Percentiles rank a stretch among this genome's conserved stretches.
phyloP scores from a whole-genome alignment of 2,329 filamentous ascomycete species.

The Ophiostoma sp. region DNA sequence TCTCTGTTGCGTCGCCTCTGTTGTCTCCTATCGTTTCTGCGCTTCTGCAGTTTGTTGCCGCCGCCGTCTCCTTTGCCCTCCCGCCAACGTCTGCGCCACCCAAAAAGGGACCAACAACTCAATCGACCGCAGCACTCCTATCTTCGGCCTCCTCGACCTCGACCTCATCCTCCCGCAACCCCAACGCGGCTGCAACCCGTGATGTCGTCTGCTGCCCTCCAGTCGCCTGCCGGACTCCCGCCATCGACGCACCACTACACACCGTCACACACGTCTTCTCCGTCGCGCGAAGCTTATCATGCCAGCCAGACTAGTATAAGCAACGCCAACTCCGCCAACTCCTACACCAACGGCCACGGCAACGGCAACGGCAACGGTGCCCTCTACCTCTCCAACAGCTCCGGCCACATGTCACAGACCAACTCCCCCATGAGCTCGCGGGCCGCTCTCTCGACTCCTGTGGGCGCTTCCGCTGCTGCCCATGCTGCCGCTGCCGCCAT shows the following conservation, averaged over 20 bases:
- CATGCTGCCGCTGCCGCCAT: conserved; percentile 30
- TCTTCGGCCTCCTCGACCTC: background rate
- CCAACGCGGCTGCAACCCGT: background rate
- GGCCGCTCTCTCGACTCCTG: conserved; percentile 41
- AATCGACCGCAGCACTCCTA: conserved; percentile 4
- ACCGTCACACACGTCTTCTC: conserved; percentile 44
- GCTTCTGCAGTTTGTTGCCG: background rate
- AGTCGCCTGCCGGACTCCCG: conserved; percentile 47
- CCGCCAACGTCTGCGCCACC: background rate
- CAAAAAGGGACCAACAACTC: conserved; percentile 5
- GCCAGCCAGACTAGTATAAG: conserved; percentile 39
- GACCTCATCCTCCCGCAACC: background rate
- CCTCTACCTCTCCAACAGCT: background rate
- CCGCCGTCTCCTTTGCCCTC: background rate
- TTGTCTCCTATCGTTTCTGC: background rate
- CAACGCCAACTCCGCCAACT: conserved; percentile 40
- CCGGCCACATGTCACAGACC: conserved; percentile 35
- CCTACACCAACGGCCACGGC: conserved; percentile 30
- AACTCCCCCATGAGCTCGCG: conserved; percentile 46
- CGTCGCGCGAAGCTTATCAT: conserved; percentile 54
- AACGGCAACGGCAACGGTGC: conserved; percentile 26
- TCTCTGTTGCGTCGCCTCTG: background rate
- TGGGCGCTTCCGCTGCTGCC: conserved; percentile 28
- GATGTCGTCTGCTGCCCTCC: conserved; percentile 60
- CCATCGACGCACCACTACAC: conserved; percentile 47